Conservation (phyloP, 345 rosid species). For the Geranium brycei region DNA sequence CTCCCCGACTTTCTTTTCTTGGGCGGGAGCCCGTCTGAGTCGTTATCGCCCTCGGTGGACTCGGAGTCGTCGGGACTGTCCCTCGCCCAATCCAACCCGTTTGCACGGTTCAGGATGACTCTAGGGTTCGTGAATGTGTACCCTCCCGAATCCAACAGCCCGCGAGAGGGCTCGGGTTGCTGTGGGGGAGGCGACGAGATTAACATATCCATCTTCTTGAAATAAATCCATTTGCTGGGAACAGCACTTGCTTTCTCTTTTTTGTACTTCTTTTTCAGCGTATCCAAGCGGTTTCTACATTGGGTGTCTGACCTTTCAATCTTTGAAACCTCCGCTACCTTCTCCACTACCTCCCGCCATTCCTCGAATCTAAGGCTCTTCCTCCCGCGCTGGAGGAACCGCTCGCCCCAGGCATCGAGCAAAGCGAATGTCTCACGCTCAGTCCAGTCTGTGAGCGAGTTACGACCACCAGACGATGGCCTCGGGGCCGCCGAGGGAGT, state of each 20-base stretch:
- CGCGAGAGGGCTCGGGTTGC: slow-evolving; percentile 71
- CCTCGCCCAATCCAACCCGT: slow-evolving; percentile 78
- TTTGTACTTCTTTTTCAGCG: slow-evolving; percentile 85
- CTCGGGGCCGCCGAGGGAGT: slow-evolving; percentile 19
- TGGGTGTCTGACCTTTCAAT: slow-evolving; percentile 70
- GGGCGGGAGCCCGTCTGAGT: slow-evolving; percentile 61
- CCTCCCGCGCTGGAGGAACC: slow-evolving; percentile 68
- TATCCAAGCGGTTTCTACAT: slow-evolving; percentile 77
- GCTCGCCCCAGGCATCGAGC: slow-evolving; percentile 87
- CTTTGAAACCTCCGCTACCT: slow-evolving; percentile 67
- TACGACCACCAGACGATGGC: slow-evolving; percentile 44
- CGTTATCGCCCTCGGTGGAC: slow-evolving; percentile 36
- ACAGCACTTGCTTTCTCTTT: slow-evolving; percentile 51
- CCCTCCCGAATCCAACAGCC: slow-evolving; percentile 68
- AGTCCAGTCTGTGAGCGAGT: slow-evolving; percentile 68
- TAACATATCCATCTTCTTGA: slow-evolving; percentile 72
- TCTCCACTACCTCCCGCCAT: slow-evolving; percentile 94
- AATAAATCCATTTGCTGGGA: slow-evolving; percentile 17
- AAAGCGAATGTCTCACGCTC: slow-evolving; percentile 78
- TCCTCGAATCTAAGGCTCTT: slow-evolving; percentile 89
- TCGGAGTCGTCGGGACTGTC: slow-evolving; percentile 80
- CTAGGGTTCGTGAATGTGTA: slow-evolving; percentile 60
- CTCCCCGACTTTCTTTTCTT: slow-evolving; percentile 53
- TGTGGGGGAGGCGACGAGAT: slow-evolving; percentile 46
- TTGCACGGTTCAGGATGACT: slow-evolving; percentile 50